Evolutionary conservation across 2,329 filamentous ascomycete species (phyloP).

Genomic region (Sphaerostilbella broomeana): DNA sequence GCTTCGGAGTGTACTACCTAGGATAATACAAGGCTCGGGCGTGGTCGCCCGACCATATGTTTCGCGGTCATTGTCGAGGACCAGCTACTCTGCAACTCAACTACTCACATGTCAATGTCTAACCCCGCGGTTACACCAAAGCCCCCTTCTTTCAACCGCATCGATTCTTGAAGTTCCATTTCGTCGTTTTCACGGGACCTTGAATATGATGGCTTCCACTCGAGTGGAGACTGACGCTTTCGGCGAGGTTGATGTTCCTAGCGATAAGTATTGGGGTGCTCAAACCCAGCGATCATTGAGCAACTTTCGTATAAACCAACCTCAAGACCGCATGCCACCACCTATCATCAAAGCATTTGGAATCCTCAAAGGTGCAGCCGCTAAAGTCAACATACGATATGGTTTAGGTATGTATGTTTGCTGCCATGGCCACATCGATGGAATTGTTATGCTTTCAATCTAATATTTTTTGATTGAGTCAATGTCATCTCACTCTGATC

Average conservation of each 20-base stretch:
- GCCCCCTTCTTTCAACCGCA: neutral
- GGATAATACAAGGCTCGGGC: slow-evolving; percentile 5
- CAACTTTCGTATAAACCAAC: slow-evolving; percentile 99
- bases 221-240: slow-evolving; percentile 96
- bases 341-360: slow-evolving; percentile 90
- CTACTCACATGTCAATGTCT: neutral
- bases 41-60: slow-evolving; percentile 5
- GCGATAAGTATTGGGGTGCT: slow-evolving; percentile 96
- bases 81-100: neutral
- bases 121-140: slow-evolving; percentile 5
- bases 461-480: too few relatives aligned
- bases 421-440: too few relatives aligned
- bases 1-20: slow-evolving; percentile 11
- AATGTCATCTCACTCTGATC: too few relatives aligned
- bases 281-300: slow-evolving; percentile 93
- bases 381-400: slow-evolving; percentile 90
- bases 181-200: slow-evolving; percentile 16
- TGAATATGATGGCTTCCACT: slow-evolving; percentile 35
- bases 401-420: slow-evolving; percentile 60
- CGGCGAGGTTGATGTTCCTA: slow-evolving; percentile 86
- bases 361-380: slow-evolving; percentile 93
- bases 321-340: slow-evolving; percentile 95
- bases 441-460: too few relatives aligned
- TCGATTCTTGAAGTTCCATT: neutral
- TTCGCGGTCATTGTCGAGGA: slow-evolving; percentile 3